Percentiles rank a stretch among this genome's conserved stretches.
Conservation (phyloP, 306 rosid species). For the Aeschynomene evenia region DNA sequence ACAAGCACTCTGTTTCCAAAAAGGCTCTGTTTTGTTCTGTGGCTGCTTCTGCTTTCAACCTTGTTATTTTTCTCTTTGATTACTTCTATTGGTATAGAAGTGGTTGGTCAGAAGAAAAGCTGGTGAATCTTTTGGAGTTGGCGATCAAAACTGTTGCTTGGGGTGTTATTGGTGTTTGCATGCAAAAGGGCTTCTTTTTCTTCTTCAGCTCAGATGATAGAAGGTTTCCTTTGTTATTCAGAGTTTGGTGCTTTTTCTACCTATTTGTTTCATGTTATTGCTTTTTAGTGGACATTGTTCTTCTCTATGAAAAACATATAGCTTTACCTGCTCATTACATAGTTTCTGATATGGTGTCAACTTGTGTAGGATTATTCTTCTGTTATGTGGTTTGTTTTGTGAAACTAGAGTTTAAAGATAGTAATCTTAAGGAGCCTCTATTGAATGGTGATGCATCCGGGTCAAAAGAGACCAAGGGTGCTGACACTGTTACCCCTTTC, state of each 20-base stretch:
- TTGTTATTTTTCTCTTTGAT: slow-evolving; percentile 17
- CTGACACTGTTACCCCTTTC: slow-evolving; percentile 30
- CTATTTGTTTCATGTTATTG: slow-evolving; percentile 1
- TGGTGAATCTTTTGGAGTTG: slow-evolving; percentile 25
- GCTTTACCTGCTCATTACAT: neutral
- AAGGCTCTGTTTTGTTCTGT: slow-evolving; percentile 17
- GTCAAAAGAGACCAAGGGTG: slow-evolving; percentile 14
- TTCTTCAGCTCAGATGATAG: neutral
- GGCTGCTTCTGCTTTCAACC: slow-evolving; percentile 16
- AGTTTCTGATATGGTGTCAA: slow-evolving; percentile 22
- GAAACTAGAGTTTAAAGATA: neutral
- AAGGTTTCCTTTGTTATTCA: slow-evolving; percentile 1
- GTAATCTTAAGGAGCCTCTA: slow-evolving; percentile 14
- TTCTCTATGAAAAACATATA: neutral
- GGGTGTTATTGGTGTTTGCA: slow-evolving; percentile 4
- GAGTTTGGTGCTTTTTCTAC: neutral
- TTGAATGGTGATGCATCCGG: neutral
- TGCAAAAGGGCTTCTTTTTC: neutral
- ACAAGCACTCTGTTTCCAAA: neutral
- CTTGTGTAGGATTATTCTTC: slow-evolving; percentile 14
- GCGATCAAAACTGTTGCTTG: slow-evolving; percentile 17
- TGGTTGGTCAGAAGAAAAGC: slow-evolving; percentile 31
- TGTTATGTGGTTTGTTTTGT: slow-evolving; percentile 16
- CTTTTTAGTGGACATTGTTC: neutral
- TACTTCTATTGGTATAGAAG: slow-evolving; percentile 26